phyloP scores from a whole-genome alignment of 1,284 basidiomycete genomes.

The Puccinia triticina region DNA sequence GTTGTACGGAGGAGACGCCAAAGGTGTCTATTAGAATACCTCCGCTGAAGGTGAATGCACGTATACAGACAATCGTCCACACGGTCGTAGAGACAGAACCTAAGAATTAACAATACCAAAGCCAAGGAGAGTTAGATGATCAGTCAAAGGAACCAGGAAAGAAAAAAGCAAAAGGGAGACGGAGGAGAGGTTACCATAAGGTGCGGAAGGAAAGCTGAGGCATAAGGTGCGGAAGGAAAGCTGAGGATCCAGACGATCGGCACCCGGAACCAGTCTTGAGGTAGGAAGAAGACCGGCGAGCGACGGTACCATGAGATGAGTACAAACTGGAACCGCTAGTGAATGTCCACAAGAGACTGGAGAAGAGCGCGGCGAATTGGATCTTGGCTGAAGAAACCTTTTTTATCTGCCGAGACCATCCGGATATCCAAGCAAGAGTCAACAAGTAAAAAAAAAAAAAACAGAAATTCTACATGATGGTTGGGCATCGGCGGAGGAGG shows the following conservation, averaged over 20 bases:
- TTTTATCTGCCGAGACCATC: conserved; percentile 67
- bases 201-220: conserved; percentile 37
- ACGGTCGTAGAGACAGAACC: conserved; percentile 84
- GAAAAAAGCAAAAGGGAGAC: background rate
- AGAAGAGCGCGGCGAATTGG: conserved; percentile 75
- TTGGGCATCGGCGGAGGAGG: no score
- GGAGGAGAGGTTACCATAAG: conserved; percentile 25
- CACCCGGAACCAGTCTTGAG: conserved; percentile 74
- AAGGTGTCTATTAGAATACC: conserved; percentile 1
- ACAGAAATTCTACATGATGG: no score
- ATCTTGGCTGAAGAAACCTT: conserved; percentile 70
- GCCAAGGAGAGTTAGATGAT: no score
- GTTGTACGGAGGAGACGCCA: conserved; percentile 59
- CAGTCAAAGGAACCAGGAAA: conserved; percentile 23
- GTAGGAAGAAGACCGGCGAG: conserved; percentile 85
- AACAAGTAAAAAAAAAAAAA: no score
- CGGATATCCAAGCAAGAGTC: conserved; percentile 14
- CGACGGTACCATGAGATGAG: conserved; percentile 87
- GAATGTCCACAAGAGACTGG: conserved; percentile 72
- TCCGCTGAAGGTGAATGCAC: background rate
- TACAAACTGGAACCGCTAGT: conserved; percentile 78
- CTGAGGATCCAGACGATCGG: conserved; percentile 38
- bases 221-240: no score
- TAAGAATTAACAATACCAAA: no score
- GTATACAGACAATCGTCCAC: conserved; percentile 81